A percentile compares a stretch with the other conserved stretches of the same genome.
These are phyloP conservation scores for Brassica rapa DNA, from an alignment of 345 rosid genomes.

Conservation along the genomic window DNA sequence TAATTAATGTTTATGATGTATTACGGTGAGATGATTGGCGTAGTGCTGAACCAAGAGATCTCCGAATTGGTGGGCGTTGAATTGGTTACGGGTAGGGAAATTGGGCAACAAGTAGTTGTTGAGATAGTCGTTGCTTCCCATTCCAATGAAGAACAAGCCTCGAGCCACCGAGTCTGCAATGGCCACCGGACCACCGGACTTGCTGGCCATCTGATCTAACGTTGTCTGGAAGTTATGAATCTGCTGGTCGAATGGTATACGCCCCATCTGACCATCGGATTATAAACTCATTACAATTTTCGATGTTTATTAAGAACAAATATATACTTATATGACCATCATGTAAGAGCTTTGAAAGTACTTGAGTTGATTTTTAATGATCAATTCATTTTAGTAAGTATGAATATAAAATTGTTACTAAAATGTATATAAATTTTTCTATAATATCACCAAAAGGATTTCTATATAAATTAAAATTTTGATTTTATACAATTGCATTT, in stretches of 20 bases:
- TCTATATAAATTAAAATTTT: neutral
- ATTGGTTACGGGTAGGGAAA: constrained; percentile 68
- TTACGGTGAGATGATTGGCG: constrained; percentile 67
- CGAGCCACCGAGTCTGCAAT: constrained; percentile 51
- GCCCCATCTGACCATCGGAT: constrained; percentile 62
- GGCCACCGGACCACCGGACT: constrained; percentile 68
- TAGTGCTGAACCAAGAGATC: constrained; percentile 73
- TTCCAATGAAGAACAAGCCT: constrained; percentile 82
- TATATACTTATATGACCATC: neutral
- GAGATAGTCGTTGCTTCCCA: constrained; percentile 98
- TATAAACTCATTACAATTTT: neutral
- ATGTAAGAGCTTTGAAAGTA: neutral
- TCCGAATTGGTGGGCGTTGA: constrained; percentile 70
- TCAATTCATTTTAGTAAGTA: neutral
- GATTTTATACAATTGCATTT: neutral
- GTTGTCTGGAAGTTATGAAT: constrained; percentile 79
- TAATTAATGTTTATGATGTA: neutral
- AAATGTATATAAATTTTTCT: neutral
- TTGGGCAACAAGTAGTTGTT: constrained; percentile 97
- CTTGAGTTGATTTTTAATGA: neutral
- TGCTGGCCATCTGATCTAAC: constrained; percentile 61
- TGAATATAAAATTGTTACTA: neutral
- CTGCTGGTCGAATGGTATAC: constrained; percentile 83
- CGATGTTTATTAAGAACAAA: neutral
- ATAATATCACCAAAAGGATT: neutral